Percentiles rank a stretch among this genome's conserved stretches.
phyloP scores from a whole-genome alignment of 2,329 filamentous ascomycete genomes.

The Diaporthe sp. region DNA sequence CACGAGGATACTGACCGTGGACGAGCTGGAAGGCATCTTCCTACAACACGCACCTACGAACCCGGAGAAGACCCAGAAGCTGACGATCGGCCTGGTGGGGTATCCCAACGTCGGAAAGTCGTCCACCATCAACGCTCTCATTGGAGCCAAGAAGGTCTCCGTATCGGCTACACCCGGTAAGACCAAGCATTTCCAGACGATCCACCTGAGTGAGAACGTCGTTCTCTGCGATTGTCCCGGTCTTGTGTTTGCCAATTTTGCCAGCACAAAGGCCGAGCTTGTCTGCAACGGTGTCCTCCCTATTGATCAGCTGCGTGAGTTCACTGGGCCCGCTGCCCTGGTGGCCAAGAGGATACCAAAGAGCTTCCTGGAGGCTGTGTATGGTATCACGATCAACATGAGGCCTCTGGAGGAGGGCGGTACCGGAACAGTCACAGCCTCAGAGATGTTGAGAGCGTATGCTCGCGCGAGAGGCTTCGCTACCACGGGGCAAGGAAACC shows the following conservation, averaged over 20 bases:
- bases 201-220: constrained; percentile 90
- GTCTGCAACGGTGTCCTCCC: constrained; percentile 96
- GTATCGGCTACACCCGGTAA: constrained; percentile 98
- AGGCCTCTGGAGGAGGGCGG: constrained; percentile 92
- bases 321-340: constrained; percentile 86
- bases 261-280: constrained; percentile 94
- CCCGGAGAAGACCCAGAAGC: constrained; percentile 70
- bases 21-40: constrained; percentile 93
- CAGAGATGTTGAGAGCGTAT: constrained; percentile 88
- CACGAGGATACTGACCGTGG: constrained; percentile 88
- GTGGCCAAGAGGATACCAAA: constrained; percentile 90
- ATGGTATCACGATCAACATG: constrained; percentile 89
- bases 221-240: constrained; percentile 97
- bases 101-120: constrained; percentile 99
- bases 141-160: constrained; percentile 97
- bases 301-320: constrained; percentile 96
- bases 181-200: constrained; percentile 99
- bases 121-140: constrained; percentile 98
- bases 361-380: constrained; percentile 89
- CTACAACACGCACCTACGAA: constrained; percentile 75
- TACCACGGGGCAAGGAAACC: constrained; percentile 89
- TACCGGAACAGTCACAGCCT: constrained; percentile 85
- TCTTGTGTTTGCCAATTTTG: constrained; percentile 98
- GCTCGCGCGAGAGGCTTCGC: constrained; percentile 91
- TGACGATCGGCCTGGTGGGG: constrained; percentile 92